Evolutionary conservation across 768 basidiomycete species (phyloP).

Genomic region (Galerina sulciceps): DNA sequence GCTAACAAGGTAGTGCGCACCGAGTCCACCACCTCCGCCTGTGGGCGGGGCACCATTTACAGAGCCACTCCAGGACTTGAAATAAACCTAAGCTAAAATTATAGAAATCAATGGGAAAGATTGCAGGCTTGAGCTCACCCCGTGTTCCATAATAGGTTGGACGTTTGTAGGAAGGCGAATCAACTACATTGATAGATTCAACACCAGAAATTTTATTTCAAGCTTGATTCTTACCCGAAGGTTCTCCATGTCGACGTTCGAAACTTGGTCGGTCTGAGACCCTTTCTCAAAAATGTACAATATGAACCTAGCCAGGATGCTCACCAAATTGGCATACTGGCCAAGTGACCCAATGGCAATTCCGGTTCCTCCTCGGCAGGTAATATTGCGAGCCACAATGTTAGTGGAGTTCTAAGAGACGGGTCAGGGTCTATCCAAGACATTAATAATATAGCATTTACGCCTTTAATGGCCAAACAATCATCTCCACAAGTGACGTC

Average conservation of each 20-base stretch:
- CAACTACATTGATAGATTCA: conserved; percentile 34
- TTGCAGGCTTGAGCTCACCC: conserved; percentile 34
- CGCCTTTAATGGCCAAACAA: conserved; percentile 66
- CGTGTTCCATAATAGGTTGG: conserved; percentile 61
- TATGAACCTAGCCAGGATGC: not conserved
- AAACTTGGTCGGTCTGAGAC: conserved; percentile 55
- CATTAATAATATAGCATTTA: conserved; percentile 28
- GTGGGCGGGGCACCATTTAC: conserved; percentile 57
- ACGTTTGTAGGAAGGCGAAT: conserved; percentile 48
- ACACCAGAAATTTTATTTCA: not conserved
- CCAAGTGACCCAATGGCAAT: conserved; percentile 65
- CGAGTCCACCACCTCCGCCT: conserved; percentile 54
- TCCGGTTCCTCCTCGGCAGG: conserved; percentile 63
- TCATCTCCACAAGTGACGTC: conserved; percentile 67
- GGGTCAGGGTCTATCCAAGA: not conserved
- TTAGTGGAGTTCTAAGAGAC: conserved; percentile 55
- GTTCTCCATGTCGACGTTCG: conserved; percentile 53
- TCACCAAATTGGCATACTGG: conserved; percentile 56
- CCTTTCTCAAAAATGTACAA: not conserved
- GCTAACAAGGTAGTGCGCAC: not conserved
- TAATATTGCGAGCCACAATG: conserved; percentile 49
- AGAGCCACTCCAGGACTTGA: conserved; percentile 59
- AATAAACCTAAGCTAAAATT: conserved; percentile 44
- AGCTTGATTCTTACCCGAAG: conserved; percentile 38
- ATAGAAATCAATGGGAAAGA: too few species aligned